Evolutionary conservation across 1,139 yeast species (phyloP), one percentile per base, ranked within the genome.

Genomic region (Pichia terricola): DNA sequence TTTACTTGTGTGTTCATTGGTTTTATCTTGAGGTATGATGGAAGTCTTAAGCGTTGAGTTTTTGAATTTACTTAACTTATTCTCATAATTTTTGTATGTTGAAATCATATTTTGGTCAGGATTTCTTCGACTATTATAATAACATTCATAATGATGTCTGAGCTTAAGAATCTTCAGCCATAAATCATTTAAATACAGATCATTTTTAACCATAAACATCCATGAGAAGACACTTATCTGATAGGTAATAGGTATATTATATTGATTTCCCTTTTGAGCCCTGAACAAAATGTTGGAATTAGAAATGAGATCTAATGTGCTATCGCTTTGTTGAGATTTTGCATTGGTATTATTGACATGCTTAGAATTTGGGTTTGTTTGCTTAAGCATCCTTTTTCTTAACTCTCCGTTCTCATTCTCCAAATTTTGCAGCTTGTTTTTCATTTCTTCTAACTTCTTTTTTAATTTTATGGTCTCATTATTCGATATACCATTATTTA

Each of bases 191-290:
- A 73, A 55, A 50, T 72, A 72, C 3, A 75, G 70, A 50, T 73
- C 78, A 50, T 75, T 75, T 51, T 72, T 68, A 64, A 72, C 72
- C 30, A 72, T 66, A 28, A 75, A 75, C 51, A 73, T 57, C 76
- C 77, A 73, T 30, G 75, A 74, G 4, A 75, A 68, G 1, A 73
- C 70, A 43, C 75, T 54, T 27, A 62, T 75, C 38, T 72, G 63
- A 55, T 73, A 75, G 3, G 70, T 67, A 1, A 74, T 71, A 2
- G 76, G 63, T 45, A 62, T 59, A 38, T 59, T 59, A 41, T 57
- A 58, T 10, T 56, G 55, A 28, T 59, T 56, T 22, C 60, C 71
- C 40, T 70, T 69, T 31, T 68, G 64, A 40, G 73, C 71, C n/a
- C 73, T 65, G 54, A 72, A 75, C 35, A 73, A 51, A 60, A 72